Percentiles rank a stretch among this genome's conserved stretches.
Conservation (phyloP, 1,284 basidiomycete genomes). For the Microbotryum saponariae region DNA sequence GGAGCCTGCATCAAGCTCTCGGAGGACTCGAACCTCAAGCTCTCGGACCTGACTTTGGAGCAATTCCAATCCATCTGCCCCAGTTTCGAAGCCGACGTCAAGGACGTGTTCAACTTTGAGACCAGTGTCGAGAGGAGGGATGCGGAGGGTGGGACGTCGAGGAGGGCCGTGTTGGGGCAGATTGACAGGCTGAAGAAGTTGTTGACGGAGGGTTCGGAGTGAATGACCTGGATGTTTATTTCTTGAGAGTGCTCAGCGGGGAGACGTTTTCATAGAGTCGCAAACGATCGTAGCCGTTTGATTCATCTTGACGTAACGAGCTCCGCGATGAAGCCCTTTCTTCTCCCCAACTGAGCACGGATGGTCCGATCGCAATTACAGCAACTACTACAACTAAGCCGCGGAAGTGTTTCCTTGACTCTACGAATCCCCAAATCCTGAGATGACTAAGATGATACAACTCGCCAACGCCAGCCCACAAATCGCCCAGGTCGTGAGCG, state of each 20-base stretch:
- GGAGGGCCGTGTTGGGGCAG: conserved; percentile 76
- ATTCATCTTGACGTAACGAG: too few species aligned
- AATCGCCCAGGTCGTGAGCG: conserved; percentile 9
- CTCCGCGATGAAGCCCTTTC: too few species aligned
- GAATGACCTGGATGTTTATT: too few species aligned
- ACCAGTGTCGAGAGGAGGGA: conserved; percentile 88
- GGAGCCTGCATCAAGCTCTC: conserved; percentile 91
- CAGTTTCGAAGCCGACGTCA: conserved; percentile 68
- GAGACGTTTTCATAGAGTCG: too few species aligned
- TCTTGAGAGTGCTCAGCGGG: too few species aligned
- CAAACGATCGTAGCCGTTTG: too few species aligned
- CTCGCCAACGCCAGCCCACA: conserved; percentile 10
- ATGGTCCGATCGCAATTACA: too few species aligned
- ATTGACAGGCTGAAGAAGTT: conserved; percentile 43
- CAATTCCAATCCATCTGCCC: conserved; percentile 70
- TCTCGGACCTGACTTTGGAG: conserved; percentile 68
- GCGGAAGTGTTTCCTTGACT: too few species aligned
- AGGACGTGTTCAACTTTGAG: conserved; percentile 81
- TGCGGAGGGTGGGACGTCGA: conserved; percentile 85
- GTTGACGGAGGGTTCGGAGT: conserved; percentile 5
- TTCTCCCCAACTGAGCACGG: too few species aligned
- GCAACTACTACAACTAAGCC: too few species aligned
- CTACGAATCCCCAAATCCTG: too few species aligned
- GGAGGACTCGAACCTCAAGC: conserved; percentile 68
- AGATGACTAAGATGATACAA: conserved; percentile 9